These are phyloP conservation scores for Trametes punicea DNA, from an alignment of 768 basidiomycete genomes.

Conservation along the genomic window DNA sequence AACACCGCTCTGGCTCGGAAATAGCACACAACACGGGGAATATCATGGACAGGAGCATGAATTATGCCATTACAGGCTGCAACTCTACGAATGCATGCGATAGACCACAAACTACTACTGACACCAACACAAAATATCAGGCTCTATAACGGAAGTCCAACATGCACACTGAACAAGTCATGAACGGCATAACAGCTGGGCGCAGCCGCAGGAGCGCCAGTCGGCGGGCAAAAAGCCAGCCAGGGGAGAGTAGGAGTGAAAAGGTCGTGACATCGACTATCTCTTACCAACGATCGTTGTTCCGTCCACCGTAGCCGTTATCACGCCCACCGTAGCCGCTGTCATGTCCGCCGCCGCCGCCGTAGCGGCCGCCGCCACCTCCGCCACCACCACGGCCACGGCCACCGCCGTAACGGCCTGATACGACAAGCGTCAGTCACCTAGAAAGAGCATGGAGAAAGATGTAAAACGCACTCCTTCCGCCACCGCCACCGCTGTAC, in stretches of 20 bases:
- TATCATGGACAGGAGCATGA: background rate
- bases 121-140: constrained; percentile 5
- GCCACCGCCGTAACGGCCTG: constrained; percentile 62
- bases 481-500: constrained; percentile 79
- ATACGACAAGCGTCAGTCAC: constrained; percentile 9
- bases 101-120: constrained; percentile 15
- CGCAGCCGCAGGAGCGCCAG: background rate
- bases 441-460: background rate
- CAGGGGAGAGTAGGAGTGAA: background rate
- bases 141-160: constrained; percentile 7
- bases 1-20: background rate
- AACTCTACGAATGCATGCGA: constrained; percentile 18
- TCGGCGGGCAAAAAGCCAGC: background rate
- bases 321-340: background rate
- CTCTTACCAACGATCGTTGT: constrained; percentile 32
- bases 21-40: no score
- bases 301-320: constrained; percentile 36
- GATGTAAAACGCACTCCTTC: constrained; percentile 50
- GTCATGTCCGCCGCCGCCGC: constrained; percentile 37
- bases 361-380: constrained; percentile 42
- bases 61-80: constrained; percentile 16
- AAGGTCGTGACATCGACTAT: background rate
- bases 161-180: background rate
- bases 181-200: background rate
- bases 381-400: constrained; percentile 40